Percentiles rank a stretch among this genome's conserved stretches.
Conservation (phyloP, 768 basidiomycete genomes). For the Amanita pallidorosea region DNA sequence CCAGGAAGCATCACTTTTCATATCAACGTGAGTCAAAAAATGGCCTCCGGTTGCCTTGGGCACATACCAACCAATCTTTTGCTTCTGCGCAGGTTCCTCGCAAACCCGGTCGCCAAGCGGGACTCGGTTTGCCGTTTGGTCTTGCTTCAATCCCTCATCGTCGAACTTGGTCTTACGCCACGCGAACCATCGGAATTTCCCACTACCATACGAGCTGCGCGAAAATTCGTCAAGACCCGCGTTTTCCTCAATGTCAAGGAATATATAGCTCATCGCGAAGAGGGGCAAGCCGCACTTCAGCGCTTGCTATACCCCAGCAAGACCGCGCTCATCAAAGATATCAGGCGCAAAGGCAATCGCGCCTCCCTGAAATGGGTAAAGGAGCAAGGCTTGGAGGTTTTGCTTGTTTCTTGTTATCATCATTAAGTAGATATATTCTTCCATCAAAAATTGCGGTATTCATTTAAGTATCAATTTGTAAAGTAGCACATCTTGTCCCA, state of each 20-base stretch:
- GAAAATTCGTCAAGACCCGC: slow-evolving; percentile 49
- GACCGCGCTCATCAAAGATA: slow-evolving; percentile 49
- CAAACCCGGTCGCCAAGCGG: slow-evolving; percentile 31
- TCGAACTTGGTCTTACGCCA: slow-evolving; percentile 61
- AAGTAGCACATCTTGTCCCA: not conserved
- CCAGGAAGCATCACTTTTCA: slow-evolving; percentile 48
- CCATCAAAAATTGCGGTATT: not conserved
- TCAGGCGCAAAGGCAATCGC: slow-evolving; percentile 33
- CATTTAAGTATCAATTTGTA: not conserved
- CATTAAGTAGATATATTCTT: slow-evolving; percentile 10
- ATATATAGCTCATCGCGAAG: slow-evolving; percentile 54
- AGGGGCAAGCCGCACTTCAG: slow-evolving; percentile 53
- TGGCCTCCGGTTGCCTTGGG: slow-evolving; percentile 3
- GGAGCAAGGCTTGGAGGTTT: slow-evolving; percentile 48
- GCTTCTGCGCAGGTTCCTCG: slow-evolving; percentile 33
- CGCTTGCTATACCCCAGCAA: slow-evolving; percentile 52
- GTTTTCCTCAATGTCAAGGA: slow-evolving; percentile 67
- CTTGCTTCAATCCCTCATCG: slow-evolving; percentile 61
- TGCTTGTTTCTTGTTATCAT: slow-evolving; percentile 42
- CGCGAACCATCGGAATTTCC: slow-evolving; percentile 40
- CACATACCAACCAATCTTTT: not conserved
- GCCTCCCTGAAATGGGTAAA: slow-evolving; percentile 51
- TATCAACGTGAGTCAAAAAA: slow-evolving; percentile 41
- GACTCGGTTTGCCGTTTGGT: slow-evolving; percentile 40
- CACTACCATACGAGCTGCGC: slow-evolving; percentile 52